phyloP scores from a whole-genome alignment of 2,329 filamentous ascomycete genomes.

The Stagonosporopsis tanaceti region DNA sequence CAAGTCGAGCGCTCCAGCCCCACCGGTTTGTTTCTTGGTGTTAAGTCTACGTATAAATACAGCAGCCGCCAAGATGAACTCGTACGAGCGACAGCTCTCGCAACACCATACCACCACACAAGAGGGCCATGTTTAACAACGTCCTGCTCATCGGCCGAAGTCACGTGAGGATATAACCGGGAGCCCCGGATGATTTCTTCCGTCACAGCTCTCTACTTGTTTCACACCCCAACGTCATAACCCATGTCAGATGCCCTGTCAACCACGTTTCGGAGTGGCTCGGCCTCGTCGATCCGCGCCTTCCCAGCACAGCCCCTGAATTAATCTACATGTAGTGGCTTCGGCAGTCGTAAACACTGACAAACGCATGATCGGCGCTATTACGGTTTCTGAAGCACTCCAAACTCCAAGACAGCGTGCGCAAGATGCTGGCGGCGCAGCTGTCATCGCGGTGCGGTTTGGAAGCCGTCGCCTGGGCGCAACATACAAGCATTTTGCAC shows the following conservation, averaged over 20 bases:
- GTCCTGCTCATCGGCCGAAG: neutral
- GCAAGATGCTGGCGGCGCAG: neutral
- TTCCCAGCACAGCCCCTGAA: slow-evolving; percentile 11
- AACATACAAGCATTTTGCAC: neutral
- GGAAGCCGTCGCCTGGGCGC: neutral
- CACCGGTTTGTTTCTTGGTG: too few species aligned
- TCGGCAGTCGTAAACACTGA: slow-evolving; percentile 7
- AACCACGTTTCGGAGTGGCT: neutral
- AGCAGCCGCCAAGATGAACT: too few species aligned
- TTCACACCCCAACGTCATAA: neutral
- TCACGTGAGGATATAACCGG: slow-evolving; percentile 3
- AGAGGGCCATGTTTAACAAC: neutral
- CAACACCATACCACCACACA: too few species aligned
- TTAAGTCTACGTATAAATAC: too few species aligned
- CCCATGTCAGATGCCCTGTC: neutral
- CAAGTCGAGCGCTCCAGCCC: too few species aligned
- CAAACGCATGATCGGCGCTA: slow-evolving; percentile 9
- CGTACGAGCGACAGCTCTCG: too few species aligned
- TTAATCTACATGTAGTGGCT: slow-evolving; percentile 9
- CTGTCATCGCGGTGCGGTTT: neutral
- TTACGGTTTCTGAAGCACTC: slow-evolving; percentile 2
- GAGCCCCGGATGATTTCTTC: neutral
- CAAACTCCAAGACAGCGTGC: neutral
- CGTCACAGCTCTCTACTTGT: neutral
- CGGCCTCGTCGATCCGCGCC: slow-evolving; percentile 2